Percentiles rank a stretch among this genome's conserved stretches.
These are phyloP conservation scores for Phytophthora cajani DNA, from an alignment of 352 stramenopile genomes.

Conservation along the genomic window DNA sequence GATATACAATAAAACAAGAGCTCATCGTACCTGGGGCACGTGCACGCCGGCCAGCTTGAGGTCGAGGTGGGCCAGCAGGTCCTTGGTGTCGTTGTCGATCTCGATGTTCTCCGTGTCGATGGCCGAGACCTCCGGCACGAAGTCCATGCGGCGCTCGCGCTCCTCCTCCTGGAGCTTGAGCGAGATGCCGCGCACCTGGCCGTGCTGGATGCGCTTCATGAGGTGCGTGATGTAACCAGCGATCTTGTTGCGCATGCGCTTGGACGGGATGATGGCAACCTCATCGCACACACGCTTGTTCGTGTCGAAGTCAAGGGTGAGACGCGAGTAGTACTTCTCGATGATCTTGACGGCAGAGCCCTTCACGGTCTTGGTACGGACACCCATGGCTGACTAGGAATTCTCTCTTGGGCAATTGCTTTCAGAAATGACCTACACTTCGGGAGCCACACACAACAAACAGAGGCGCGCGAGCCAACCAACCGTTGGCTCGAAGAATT, in stretches of 20 bases:
- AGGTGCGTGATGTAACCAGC: conserved; percentile 99
- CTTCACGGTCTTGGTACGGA: conserved; percentile 99
- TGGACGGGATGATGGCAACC: conserved; percentile 99
- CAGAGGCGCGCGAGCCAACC: conserved; percentile 7
- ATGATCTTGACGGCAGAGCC: conserved; percentile 99
- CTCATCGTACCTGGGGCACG: conserved; percentile 83
- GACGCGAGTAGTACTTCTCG: conserved; percentile 99
- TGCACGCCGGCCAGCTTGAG: conserved; percentile 92
- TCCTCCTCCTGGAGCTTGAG: conserved; percentile 99
- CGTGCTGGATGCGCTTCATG: conserved; percentile 99
- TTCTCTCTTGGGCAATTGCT: conserved; percentile 47
- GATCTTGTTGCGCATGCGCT: conserved; percentile 99
- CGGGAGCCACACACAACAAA: background rate
- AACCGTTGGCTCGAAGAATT: conserved; percentile 30
- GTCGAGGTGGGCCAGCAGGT: conserved; percentile 97
- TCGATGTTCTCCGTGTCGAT: conserved; percentile 95
- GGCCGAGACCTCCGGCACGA: conserved; percentile 98
- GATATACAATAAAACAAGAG: conserved; percentile 9
- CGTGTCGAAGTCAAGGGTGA: conserved; percentile 99
- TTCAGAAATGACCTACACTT: conserved; percentile 37
- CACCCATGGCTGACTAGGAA: conserved; percentile 91
- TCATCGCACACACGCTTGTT: conserved; percentile 99
- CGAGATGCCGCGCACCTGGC: conserved; percentile 99
- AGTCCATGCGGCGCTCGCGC: conserved; percentile 99
- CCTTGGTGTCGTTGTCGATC: conserved; percentile 98